A percentile compares a stretch with the other conserved stretches of the same genome.
Conservation (phyloP, 352 stramenopile genomes). For the Pythium vanterpoolii region DNA sequence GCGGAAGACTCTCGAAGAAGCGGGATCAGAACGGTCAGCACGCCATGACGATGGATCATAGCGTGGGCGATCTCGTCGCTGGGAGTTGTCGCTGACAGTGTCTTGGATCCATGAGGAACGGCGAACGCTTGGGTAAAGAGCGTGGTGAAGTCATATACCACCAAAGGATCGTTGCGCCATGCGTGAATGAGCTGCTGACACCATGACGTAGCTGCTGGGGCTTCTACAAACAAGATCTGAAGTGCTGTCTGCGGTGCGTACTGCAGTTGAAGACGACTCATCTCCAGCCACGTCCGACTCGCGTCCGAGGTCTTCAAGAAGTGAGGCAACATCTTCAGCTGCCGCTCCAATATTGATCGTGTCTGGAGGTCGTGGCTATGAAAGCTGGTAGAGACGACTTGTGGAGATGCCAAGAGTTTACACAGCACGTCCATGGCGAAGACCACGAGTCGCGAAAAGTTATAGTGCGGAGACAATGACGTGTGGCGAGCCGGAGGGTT, state of each 20-base stretch:
- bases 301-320: slow-evolving; percentile 3
- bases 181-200: slow-evolving; percentile 10
- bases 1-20: neutral
- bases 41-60: slow-evolving; percentile 12
- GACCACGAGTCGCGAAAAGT: slow-evolving; percentile 15
- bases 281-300: slow-evolving; percentile 14
- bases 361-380: neutral
- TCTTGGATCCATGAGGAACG: slow-evolving; percentile 15
- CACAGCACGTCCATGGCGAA: neutral
- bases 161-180: slow-evolving; percentile 2
- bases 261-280: slow-evolving; percentile 15
- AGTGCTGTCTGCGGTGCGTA: neutral
- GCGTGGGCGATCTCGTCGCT: slow-evolving; percentile 19
- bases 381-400: neutral
- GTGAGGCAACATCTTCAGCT: neutral
- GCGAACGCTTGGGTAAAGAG: slow-evolving; percentile 24
- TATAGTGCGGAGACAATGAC: neutral
- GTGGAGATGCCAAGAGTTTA: neutral
- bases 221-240: slow-evolving; percentile 12
- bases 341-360: neutral
- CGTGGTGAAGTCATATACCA: slow-evolving; percentile 19
- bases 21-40: slow-evolving; percentile 12
- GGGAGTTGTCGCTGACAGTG: neutral
- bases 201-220: slow-evolving; percentile 3
- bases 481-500: neutral